Evolutionary conservation across 164 flowering plant species (phyloP).

Genomic region (Amborella trichopoda): DNA sequence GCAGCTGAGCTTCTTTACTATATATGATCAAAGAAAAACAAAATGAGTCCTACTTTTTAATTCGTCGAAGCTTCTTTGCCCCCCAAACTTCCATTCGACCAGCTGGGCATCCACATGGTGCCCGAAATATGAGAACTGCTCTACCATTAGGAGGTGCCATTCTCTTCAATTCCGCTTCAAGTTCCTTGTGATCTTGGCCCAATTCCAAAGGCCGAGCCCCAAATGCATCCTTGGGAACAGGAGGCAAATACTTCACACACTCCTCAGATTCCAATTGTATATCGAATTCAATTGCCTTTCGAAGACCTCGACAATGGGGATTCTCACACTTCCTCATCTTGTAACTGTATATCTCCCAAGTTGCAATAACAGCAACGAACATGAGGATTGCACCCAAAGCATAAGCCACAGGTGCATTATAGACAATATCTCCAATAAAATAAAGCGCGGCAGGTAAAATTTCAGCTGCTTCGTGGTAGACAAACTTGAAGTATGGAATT

Average conservation of each 20-base stretch:
- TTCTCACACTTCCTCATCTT: conserved; percentile 38
- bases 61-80: conserved; percentile 30
- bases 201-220: conserved; percentile 26
- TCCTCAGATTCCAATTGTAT: conserved; percentile 56
- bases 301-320: conserved; percentile 42
- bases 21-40: no score
- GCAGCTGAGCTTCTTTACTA: no score
- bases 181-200: conserved; percentile 40
- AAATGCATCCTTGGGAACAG: conserved; percentile 12
- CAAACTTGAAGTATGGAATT: conserved; percentile 25
- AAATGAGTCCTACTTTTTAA: conserved; percentile 41
- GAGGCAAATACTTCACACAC: conserved; percentile 33
- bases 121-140: conserved; percentile 44
- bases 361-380: conserved; percentile 14
- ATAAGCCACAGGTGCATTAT: conserved; percentile 24
- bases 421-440: conserved; percentile 16
- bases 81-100: conserved; percentile 67
- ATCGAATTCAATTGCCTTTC: conserved; percentile 48
- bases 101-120: conserved; percentile 47
- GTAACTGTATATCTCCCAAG: conserved; percentile 26
- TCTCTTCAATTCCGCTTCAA: conserved; percentile 44
- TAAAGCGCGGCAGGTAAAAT: conserved; percentile 16
- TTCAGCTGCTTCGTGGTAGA: conserved; percentile 20
- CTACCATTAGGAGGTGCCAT: conserved; percentile 61
- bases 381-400: conserved; percentile 15